Evolutionary conservation across 169 alveolate genomes (phyloP), one percentile per base, ranked within the genome.

Genomic region (Eimeria falciformis): DNA sequence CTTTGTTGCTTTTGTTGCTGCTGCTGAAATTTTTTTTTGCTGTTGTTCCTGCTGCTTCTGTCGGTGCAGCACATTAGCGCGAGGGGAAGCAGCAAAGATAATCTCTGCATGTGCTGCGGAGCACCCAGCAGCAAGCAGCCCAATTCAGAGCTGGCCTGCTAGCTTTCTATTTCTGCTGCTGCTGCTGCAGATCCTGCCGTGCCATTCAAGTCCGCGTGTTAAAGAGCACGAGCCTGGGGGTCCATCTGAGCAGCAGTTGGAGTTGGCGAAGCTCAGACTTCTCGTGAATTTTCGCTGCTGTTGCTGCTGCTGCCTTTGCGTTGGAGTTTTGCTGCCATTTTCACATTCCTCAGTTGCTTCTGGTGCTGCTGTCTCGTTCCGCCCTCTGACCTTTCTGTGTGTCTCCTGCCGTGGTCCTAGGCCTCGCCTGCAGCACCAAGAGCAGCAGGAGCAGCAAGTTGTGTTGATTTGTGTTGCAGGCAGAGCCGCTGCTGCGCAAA

Each of bases 401-500:
- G 33, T 6, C 53, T 62, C 73, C 12, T 43, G 27, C 58, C 6
- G 53, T 56, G 33, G 25, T 56, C 33, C 3, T 37, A 37, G 0
- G 37, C 12, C 11, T 1, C n/a, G 11, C n/a, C n/a, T 18, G 12
- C 29, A 29, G 17, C 83, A 78, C 25, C 69, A 78, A 78, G 21
- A 46, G 87, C 40, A 40, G 55, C 25, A 73, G 29, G 12, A 73
- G 58, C 84, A 1, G 56, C 55, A 17, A 58, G 62, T 14, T 18
- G 29, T 73, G 55, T 23, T 40, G 11, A 27, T 43, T 7, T 43
- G 14, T 37, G 25, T 43, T 27, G 27, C 85, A 86, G 92, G 85
- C 85, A 7, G 58, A 66, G 33, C 71, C 84, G 43, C 53, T 90
- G 5, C 53, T 90, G 29, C 50, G 46, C 45, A 90, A 90, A 73